Conservation (phyloP, 345 rosid genomes). For the Eucalyptus curtisii region DNA sequence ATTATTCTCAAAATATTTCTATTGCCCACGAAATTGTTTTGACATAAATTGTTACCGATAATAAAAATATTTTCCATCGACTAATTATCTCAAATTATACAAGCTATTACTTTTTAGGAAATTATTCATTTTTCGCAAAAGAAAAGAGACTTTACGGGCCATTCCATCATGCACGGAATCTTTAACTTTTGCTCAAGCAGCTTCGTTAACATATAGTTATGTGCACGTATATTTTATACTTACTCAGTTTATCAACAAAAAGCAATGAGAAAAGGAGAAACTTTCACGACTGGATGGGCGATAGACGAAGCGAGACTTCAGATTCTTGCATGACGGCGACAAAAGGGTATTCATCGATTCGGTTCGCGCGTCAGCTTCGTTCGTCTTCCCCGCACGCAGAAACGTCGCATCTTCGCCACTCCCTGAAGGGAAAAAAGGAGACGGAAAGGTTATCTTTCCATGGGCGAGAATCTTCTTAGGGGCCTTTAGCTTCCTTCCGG, state of each 20-base stretch:
- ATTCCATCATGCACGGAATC: neutral
- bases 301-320: neutral
- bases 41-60: no score
- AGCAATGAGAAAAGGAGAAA: neutral
- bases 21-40: neutral
- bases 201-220: neutral
- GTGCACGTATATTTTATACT: neutral
- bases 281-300: neutral
- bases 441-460: neutral
- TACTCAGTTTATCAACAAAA: neutral
- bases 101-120: neutral
- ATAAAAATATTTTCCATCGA: no score
- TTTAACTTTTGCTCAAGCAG: neutral
- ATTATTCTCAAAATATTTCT: no score
- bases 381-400: neutral
- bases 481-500: neutral
- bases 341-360: neutral
- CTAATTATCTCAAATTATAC: no score
- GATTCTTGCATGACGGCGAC: neutral
- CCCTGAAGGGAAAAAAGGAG: neutral
- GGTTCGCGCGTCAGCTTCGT: neutral
- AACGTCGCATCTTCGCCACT: neutral
- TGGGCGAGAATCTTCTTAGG: neutral
- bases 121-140: no score
- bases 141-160: neutral